Evolutionary conservation across 1,284 basidiomycete species (phyloP), one percentile per base, ranked within the genome.

Genomic region (Ustilago curta): DNA sequence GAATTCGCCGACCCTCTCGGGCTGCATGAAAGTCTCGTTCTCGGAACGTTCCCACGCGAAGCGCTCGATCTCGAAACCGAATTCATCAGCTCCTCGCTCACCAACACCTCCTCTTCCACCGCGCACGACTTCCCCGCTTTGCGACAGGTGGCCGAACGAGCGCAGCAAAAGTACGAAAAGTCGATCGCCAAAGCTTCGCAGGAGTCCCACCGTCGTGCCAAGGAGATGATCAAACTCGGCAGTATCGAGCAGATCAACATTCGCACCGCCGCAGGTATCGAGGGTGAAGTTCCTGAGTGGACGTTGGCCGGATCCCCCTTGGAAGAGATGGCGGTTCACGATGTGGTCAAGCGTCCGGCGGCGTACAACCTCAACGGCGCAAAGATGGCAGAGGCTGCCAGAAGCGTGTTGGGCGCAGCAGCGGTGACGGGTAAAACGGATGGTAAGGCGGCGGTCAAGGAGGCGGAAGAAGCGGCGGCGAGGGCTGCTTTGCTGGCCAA

Each of bases 121-220:
- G 75, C 93, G 50, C 89, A 91, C 66, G 89, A 90, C 37, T 88
- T 97, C 18, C 87, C 89, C 3, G 87, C 89, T n/a, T 86, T 97
- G 23, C 88, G 91, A n/a, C 89, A 90, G 9, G 94, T 99, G 56
- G 96, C 97, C 90, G 88, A 89, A 61, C 90, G 93, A 55, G 96
- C 95, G 0, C 95, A 97, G 75, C 87, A 89, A 8, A 93, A 98
- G 93, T 99, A 97, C 84, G 94, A 97, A 81, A 91, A 94, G 31
- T 95, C 93, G 66, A 91, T 94, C 82, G 91, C 91, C 32, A 97
- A 96, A 83, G 95, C 96, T 4, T 92, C 91, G 76, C 88, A 90
- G 19, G 91, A 91, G 59, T 92, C 91, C 77, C 93, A 97, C 86
- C 90, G 91, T 73, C 90, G 94, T 11, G 91, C 95, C 7, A 99